phyloP scores from a whole-genome alignment of 371 early-diverging fungal species.

The Lichtheimia ramosa region DNA sequence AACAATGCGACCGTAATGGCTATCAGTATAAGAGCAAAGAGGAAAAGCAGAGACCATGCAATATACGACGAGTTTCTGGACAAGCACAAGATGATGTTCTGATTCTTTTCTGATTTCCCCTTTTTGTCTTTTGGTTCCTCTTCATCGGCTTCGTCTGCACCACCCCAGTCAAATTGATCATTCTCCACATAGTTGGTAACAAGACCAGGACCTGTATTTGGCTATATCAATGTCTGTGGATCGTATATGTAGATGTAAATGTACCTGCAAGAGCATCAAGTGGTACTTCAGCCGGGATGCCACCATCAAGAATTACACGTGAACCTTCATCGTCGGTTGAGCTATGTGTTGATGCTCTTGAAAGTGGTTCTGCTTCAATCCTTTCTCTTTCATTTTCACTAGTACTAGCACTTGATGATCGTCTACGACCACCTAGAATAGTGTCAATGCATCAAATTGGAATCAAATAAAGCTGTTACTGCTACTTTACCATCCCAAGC shows the following conservation, averaged over 20 bases:
- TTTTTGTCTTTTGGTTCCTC: slow-evolving; percentile 8
- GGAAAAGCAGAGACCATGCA: slow-evolving; percentile 33
- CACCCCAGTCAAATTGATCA: slow-evolving; percentile 40
- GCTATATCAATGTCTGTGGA: too few relatives aligned
- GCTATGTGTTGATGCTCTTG: background rate
- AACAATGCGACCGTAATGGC: slow-evolving; percentile 41
- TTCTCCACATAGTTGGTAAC: background rate
- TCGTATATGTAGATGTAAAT: background rate
- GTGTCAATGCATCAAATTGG: too few relatives aligned
- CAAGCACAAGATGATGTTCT: too few relatives aligned
- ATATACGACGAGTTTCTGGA: slow-evolving; percentile 35
- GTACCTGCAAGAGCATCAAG: background rate
- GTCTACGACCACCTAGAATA: background rate
- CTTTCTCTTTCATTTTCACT: background rate
- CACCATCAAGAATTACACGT: background rate
- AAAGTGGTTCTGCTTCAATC: background rate
- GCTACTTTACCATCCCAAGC: too few relatives aligned
- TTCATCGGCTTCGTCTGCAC: slow-evolving; percentile 25
- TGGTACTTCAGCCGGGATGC: background rate
- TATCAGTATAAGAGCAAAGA: slow-evolving; percentile 32
- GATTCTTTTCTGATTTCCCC: background rate
- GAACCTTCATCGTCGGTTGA: background rate
- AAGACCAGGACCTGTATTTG: slow-evolving; percentile 1
- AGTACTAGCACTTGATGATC: background rate
- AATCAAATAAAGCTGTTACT: too few relatives aligned